phyloP scores from a whole-genome alignment of 2,329 filamentous ascomycete genomes.

The Fusarium floridanum region DNA sequence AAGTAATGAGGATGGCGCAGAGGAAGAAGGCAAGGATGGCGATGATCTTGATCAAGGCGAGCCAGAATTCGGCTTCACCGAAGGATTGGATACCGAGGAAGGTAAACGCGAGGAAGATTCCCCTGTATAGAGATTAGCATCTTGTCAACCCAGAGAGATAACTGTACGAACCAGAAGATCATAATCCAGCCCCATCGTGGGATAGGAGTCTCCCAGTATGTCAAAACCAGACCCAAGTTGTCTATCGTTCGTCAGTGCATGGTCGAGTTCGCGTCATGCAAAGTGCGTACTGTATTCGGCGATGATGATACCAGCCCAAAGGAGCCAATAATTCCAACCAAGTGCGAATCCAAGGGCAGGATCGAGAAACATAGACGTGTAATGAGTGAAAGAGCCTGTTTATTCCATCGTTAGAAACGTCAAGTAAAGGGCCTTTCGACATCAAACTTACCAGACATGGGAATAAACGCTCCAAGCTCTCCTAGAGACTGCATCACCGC shows the following conservation, averaged over 20 bases:
- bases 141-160: too few relatives aligned
- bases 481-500: conserved; percentile 12
- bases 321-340: neutral
- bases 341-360: neutral
- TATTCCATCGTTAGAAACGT: neutral
- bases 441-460: conserved; percentile 1
- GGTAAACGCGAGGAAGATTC: neutral
- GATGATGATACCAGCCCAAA: neutral
- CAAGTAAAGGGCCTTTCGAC: too few relatives aligned
- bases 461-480: neutral
- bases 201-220: neutral
- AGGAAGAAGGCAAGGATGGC: conserved; percentile 22
- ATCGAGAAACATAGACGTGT: conserved; percentile 1
- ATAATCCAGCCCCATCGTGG: neutral
- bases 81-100: neutral
- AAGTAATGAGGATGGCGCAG: conserved; percentile 33
- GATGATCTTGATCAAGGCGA: conserved; percentile 18
- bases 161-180: neutral
- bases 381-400: neutral
- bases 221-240: neutral
- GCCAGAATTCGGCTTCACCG: conserved; percentile 21
- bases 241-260: neutral
- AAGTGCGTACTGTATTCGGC: neutral
- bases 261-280: too few relatives aligned
- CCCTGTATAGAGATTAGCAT: neutral